A percentile compares a stretch with the other conserved stretches of the same genome.
phyloP scores from a whole-genome alignment of 176 grass and related monocot species.

The Eragrostis nindensis region DNA sequence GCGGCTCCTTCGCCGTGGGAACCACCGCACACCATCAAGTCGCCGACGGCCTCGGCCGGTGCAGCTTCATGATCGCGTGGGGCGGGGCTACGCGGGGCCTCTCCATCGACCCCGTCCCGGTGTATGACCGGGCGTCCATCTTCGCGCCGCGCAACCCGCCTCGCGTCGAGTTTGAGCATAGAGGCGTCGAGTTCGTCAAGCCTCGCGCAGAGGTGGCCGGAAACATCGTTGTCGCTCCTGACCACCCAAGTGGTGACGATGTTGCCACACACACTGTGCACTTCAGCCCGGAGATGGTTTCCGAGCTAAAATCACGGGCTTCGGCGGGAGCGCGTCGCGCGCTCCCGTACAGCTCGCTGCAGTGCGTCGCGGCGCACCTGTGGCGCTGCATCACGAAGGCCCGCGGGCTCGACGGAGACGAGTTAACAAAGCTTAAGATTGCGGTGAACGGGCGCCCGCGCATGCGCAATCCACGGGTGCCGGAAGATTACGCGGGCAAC shows the following conservation, averaged over 20 bases:
- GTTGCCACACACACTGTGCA: background rate
- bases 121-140: background rate
- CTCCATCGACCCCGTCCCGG: background rate
- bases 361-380: slow-evolving; percentile 6
- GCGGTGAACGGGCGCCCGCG: background rate
- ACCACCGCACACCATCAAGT: slow-evolving; percentile 28
- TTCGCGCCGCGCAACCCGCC: background rate
- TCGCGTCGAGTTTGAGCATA: slow-evolving; percentile 10
- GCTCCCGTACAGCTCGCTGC: background rate
- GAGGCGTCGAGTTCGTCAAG: slow-evolving; percentile 13
- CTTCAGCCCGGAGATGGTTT: background rate
- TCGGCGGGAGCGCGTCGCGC: background rate
- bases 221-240: too few relatives aligned
- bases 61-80: slow-evolving; percentile 8
- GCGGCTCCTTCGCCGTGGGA: slow-evolving; percentile 14
- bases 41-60: background rate
- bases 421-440: background rate
- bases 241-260: background rate
- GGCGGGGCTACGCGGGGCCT: slow-evolving; percentile 13
- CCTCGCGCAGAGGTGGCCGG: background rate
- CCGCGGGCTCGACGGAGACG: background rate
- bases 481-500: background rate
- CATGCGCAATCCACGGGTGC: background rate
- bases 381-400: background rate
- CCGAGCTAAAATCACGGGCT: background rate